Percentiles rank a stretch among this genome's conserved stretches.
Conservation (phyloP, 2,329 filamentous ascomycete species). For the Fusarium sp. region DNA sequence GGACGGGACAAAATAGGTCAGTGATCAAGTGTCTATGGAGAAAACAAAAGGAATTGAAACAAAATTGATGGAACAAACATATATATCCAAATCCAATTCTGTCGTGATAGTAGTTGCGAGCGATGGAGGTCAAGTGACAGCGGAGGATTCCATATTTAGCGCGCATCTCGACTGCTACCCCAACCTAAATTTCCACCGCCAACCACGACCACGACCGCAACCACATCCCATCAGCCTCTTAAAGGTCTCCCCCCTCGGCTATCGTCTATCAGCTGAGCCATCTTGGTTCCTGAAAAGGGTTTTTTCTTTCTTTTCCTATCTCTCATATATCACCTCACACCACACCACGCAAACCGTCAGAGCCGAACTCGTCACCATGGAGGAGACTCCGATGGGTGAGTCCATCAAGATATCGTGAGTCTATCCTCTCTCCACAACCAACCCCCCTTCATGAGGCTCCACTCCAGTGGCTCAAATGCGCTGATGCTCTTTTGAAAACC, state of each 20-base stretch:
- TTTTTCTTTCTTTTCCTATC: background rate
- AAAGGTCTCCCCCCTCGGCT: conserved; percentile 1
- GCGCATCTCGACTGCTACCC: conserved; percentile 14
- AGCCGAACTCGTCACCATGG: conserved; percentile 38
- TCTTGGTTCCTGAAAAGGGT: background rate
- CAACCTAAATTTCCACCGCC: conserved; percentile 28
- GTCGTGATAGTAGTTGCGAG: conserved; percentile 3
- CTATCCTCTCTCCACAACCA: background rate
- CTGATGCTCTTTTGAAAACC: conserved; percentile 13
- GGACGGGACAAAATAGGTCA: background rate
- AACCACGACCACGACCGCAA: conserved; percentile 7
- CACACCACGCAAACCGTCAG: background rate
- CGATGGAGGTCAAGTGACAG: conserved; percentile 38
- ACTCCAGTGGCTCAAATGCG: conserved; percentile 2
- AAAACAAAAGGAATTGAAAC: background rate
- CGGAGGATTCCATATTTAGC: conserved; percentile 26
- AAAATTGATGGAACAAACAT: background rate
- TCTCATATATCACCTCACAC: background rate
- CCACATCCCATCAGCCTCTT: background rate
- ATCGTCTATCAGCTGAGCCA: conserved; percentile 1
- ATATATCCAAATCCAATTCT: background rate
- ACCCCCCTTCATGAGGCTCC: background rate
- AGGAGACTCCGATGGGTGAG: conserved; percentile 52
- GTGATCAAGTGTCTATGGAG: background rate
- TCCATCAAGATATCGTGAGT: conserved; percentile 54